These are phyloP conservation scores for Candida pseudofarinosa DNA, from an alignment of 805 yeast species.

Conservation along the genomic window DNA sequence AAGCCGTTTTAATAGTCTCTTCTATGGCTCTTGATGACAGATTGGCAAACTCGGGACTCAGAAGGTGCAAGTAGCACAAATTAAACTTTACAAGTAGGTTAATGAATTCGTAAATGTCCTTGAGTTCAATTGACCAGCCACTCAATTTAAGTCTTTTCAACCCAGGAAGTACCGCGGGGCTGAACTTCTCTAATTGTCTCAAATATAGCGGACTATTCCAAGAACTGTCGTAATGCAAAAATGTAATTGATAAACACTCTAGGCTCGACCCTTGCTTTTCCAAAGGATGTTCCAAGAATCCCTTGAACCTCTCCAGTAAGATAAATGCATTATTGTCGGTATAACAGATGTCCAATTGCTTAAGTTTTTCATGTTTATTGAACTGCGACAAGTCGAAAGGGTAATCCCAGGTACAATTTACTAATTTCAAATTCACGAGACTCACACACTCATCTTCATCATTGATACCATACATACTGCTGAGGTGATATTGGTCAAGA, in stretches of 20 bases:
- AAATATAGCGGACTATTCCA: conserved; percentile 8
- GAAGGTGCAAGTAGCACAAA: background rate
- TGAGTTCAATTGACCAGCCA: conserved; percentile 17
- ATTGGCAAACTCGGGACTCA: background rate
- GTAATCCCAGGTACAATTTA: conserved; percentile 54
- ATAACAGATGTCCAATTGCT: conserved; percentile 20
- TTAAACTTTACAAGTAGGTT: background rate
- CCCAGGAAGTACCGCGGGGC: conserved; percentile 11
- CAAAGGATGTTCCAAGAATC: conserved; percentile 21
- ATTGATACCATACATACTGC: conserved; percentile 29
- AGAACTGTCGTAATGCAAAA: conserved; percentile 1
- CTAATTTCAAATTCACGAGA: conserved; percentile 25
- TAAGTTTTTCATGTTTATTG: conserved; percentile 22
- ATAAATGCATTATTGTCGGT: conserved; percentile 28
- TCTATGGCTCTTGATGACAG: background rate
- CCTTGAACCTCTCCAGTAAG: conserved; percentile 33
- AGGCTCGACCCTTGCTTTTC: conserved; percentile 8
- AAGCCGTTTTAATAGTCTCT: background rate
- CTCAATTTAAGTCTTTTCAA: conserved; percentile 12
- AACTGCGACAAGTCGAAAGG: conserved; percentile 45
- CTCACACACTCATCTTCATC: conserved; percentile 8
- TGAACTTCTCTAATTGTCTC: conserved; percentile 5
- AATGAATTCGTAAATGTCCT: background rate
- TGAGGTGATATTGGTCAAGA: conserved; percentile 40
- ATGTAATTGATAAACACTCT: conserved; percentile 4